These are phyloP conservation scores for Hortiboletus flavorubellus DNA, from an alignment of 768 basidiomycete species.

Conservation along the genomic window DNA sequence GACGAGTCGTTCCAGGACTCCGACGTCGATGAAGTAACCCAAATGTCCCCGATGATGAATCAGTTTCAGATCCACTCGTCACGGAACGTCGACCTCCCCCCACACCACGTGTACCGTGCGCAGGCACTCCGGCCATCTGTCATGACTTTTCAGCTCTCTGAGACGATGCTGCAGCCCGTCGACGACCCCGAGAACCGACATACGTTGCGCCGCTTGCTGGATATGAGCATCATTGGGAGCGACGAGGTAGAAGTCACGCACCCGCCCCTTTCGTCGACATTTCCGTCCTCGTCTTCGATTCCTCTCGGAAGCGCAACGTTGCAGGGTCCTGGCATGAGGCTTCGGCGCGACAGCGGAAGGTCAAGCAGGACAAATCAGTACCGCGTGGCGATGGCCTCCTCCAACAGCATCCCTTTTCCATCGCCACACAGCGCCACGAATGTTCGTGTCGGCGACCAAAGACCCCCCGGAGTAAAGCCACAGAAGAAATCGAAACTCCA, in stretches of 20 bases:
- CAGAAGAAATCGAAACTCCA: conserved; percentile 49
- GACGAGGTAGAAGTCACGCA: conserved; percentile 12
- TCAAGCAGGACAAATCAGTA: conserved; percentile 8
- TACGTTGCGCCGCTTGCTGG: conserved; percentile 14
- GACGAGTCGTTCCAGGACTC: conserved; percentile 30
- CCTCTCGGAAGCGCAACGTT: conserved; percentile 1
- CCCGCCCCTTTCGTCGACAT: conserved; percentile 3
- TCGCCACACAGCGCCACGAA: conserved; percentile 7
- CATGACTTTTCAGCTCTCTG: conserved; percentile 32
- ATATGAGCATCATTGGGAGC: conserved; percentile 17
- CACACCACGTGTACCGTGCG: conserved; percentile 3
- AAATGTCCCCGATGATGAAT: conserved; percentile 33
- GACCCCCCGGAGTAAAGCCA: conserved; percentile 7
- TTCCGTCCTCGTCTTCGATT: conserved; percentile 1
- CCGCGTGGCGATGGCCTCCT: conserved; percentile 9
- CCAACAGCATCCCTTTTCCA: conserved; percentile 5
- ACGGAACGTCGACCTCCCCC: conserved; percentile 3
- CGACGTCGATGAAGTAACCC: conserved; percentile 22
- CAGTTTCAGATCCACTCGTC: conserved; percentile 28
- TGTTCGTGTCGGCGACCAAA: conserved; percentile 9
- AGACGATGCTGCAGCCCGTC: conserved; percentile 21
- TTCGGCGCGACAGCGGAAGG: conserved; percentile 14
- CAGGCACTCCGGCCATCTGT: conserved; percentile 24
- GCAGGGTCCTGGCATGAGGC: conserved; percentile 27
- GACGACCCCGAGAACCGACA: conserved; percentile 28